phyloP scores from a whole-genome alignment of 2,329 filamentous ascomycete species.

The Colletotrichum camelliae region DNA sequence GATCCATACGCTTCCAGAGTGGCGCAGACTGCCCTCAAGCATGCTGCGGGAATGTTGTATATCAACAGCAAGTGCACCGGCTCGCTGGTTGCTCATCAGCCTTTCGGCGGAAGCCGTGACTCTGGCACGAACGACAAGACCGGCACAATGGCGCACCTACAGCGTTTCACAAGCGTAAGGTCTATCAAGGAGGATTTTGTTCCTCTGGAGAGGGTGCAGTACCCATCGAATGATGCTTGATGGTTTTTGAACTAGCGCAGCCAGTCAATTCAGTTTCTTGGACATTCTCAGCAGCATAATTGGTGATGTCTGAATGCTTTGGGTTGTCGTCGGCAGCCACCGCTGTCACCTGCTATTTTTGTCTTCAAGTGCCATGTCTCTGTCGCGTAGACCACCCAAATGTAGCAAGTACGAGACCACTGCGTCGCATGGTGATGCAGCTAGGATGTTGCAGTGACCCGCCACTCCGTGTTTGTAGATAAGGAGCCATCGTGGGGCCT shows the following conservation, averaged over 20 bases:
- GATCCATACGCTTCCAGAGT: constrained; percentile 52
- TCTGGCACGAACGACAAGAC: neutral
- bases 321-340: neutral
- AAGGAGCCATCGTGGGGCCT: neutral
- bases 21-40: neutral
- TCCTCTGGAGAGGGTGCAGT: neutral
- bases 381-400: neutral
- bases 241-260: too few species aligned
- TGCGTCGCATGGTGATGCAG: neutral
- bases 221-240: neutral
- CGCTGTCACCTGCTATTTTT: neutral
- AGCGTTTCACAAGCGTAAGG: neutral
- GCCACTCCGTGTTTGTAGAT: neutral
- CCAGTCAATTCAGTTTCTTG: neutral
- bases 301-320: neutral
- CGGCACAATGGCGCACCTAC: neutral
- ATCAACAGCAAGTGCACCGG: neutral
- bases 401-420: neutral
- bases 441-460: neutral
- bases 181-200: neutral
- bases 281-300: neutral
- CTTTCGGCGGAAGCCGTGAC: neutral
- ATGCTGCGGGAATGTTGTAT: neutral
- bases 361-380: neutral
- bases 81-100: neutral